Conservation (phyloP, 192 early-diverging fungal species). For the Bifiguratus adelaidae region DNA sequence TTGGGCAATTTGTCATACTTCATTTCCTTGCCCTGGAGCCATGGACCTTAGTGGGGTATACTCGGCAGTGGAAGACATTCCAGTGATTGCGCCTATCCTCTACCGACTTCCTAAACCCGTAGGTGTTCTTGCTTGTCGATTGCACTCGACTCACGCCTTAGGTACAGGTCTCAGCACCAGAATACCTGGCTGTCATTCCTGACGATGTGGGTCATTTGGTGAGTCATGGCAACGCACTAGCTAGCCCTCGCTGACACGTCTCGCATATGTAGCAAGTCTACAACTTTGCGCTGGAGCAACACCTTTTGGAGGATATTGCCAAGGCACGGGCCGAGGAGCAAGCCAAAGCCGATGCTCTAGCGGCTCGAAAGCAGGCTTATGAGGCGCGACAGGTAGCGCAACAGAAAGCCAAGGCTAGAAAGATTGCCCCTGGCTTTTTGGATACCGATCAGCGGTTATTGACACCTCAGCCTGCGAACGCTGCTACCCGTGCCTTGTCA, state of each 20-base stretch:
- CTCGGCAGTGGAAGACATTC: constrained; percentile 19
- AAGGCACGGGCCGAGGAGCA: constrained; percentile 20
- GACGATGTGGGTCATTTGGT: constrained; percentile 18
- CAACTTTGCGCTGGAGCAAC: constrained; percentile 42
- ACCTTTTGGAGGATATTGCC: constrained; percentile 30
- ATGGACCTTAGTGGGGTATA: too few relatives aligned
- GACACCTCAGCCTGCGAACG: constrained; percentile 26
- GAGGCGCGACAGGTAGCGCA: constrained; percentile 29
- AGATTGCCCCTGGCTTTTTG: constrained; percentile 54
- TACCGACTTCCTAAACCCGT: constrained; percentile 22
- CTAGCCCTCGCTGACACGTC: background rate
- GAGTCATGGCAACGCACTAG: background rate
- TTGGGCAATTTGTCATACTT: too few relatives aligned
- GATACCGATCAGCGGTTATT: constrained; percentile 48
- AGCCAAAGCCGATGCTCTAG: constrained; percentile 13
- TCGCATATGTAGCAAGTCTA: constrained; percentile 11
- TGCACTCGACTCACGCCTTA: background rate
- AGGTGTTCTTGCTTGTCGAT: background rate
- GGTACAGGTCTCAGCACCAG: constrained; percentile 8
- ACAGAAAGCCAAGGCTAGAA: constrained; percentile 37
- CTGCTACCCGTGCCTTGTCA: constrained; percentile 1
- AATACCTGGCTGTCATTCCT: constrained; percentile 13
- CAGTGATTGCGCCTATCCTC: constrained; percentile 21
- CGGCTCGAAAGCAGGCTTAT: constrained; percentile 19
- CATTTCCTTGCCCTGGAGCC: too few relatives aligned